Conservation (phyloP, 257 asterid species). For the Henckelia pumila region DNA sequence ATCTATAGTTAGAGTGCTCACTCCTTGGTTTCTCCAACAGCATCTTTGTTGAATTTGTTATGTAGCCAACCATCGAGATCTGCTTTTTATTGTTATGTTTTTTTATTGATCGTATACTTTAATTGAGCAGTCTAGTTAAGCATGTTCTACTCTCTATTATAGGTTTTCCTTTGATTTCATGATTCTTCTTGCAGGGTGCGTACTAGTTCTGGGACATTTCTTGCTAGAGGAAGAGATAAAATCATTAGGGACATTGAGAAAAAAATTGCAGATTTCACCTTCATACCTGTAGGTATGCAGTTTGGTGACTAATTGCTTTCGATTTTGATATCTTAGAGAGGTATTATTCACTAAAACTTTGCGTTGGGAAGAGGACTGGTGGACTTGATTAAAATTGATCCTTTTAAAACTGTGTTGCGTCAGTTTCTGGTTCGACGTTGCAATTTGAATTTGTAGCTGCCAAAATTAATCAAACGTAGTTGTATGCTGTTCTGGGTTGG, state of each 20-base stretch:
- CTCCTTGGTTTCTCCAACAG: not conserved
- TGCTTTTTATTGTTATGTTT: not conserved
- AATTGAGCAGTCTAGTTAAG: conserved; percentile 9
- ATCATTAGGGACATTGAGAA: conserved; percentile 74
- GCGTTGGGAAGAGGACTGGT: not conserved
- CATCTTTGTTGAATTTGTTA: not conserved
- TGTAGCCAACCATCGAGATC: not conserved
- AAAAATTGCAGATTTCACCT: conserved; percentile 92
- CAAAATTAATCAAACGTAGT: conserved; percentile 15
- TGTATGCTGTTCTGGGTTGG: conserved; percentile 12
- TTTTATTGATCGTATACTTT: conserved; percentile 11
- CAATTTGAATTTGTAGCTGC: conserved; percentile 9
- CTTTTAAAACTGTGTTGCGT: conserved; percentile 15
- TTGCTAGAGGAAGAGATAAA: conserved; percentile 81
- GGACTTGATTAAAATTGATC: conserved; percentile 13
- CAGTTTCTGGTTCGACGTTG: conserved; percentile 19
- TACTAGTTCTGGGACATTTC: conserved; percentile 97
- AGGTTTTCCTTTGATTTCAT: conserved; percentile 3
- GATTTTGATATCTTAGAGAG: conserved; percentile 8
- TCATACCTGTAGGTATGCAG: conserved; percentile 86
- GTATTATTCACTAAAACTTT: conserved; percentile 11
- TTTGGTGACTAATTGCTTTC: conserved; percentile 9
- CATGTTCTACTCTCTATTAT: not conserved
- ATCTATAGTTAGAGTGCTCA: not conserved
- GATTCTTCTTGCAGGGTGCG: conserved; percentile 61